Base-by-base conservation (phyloP, 495 filamentous ascomycete species). In the Platismatia glauca region DNA sequence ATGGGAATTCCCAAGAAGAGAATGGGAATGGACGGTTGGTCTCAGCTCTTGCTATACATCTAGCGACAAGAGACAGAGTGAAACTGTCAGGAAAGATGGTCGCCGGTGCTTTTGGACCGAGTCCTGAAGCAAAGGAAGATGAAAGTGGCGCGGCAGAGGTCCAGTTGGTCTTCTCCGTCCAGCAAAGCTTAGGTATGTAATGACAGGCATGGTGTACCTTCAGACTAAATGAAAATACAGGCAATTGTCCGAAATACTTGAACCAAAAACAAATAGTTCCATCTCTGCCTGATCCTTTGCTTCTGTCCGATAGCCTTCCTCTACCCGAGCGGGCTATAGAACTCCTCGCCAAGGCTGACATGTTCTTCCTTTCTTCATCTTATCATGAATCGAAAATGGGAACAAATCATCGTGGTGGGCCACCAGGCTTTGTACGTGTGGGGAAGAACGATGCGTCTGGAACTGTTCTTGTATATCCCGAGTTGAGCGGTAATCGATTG, bases 201-300 rank as follows among this genome's bases (percentile, higher is more conserved):
- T 55, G 59, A 5, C 4, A 34, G 11, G 11, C 27, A 33, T 46
- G 27, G 34, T 41, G 46, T 33, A 57, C 24, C 31, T 27, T 33
- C 34, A 63, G 33, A 16, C 24, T 39, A 15, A 64, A 39, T 29
- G 3, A 31, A 37, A 31, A 56, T 37, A 7, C 56, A 80, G 74
- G 80, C 16, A 92, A 91, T 64, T 93, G 89, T 68, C 90, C 90
- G 0, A 95, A 93, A 74, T 93, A 95, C 65, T 65, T 94, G 27
- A 92, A 90, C 73, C 81, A 81, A 64, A 90, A 88, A 69, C 76
- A 77, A 31, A 83, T 91, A 46, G 59, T 76, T 7, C 79, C 82
- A 4, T 77, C 79, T 38, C 59, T 77, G 2, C 79, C 84, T 22
- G 63, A 70, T 6, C 84, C 87, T 12, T 73, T 71, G 37, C 73